Conservation (phyloP, 441 rosid species). For the Kokia cookei region DNA sequence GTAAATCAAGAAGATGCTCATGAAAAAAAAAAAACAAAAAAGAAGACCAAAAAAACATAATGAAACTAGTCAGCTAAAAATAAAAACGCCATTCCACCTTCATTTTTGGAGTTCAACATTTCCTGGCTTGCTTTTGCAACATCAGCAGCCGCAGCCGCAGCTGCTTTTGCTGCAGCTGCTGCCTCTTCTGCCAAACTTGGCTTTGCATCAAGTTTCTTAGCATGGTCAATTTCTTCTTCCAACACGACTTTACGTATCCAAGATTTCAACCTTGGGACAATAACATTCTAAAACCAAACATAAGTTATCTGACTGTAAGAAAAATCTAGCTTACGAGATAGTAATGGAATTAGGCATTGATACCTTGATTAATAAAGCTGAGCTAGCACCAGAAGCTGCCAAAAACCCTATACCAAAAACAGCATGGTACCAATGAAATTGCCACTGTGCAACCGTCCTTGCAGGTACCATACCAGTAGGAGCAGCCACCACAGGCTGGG, state of each 20-base stretch:
- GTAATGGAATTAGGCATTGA: not conserved
- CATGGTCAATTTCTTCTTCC: slow-evolving; percentile 59
- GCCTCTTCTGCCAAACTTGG: slow-evolving; percentile 91
- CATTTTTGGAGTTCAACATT: slow-evolving; percentile 56
- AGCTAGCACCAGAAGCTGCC: slow-evolving; percentile 88
- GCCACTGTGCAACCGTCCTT: slow-evolving; percentile 25
- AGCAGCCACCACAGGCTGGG: slow-evolving; percentile 51
- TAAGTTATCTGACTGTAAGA: not conserved
- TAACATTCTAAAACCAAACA: slow-evolving; percentile 52
- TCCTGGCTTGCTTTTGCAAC: slow-evolving; percentile 89
- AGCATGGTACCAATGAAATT: slow-evolving; percentile 84
- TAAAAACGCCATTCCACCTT: slow-evolving; percentile 37
- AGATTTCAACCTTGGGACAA: slow-evolving; percentile 73
- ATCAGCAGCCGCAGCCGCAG: slow-evolving; percentile 86
- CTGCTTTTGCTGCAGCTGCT: slow-evolving; percentile 89
- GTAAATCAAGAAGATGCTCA: not conserved
- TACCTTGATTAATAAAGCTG: slow-evolving; percentile 77
- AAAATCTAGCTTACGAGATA: not conserved
- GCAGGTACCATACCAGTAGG: slow-evolving; percentile 35
- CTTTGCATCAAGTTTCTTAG: slow-evolving; percentile 34
- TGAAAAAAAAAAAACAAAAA: not conserved
- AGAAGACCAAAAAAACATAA: not conserved
- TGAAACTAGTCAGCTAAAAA: not conserved
- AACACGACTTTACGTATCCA: slow-evolving; percentile 75
- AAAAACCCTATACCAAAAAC: slow-evolving; percentile 64